phyloP scores from a whole-genome alignment of 306 rosid species.

The Pyrus pyrifolia region DNA sequence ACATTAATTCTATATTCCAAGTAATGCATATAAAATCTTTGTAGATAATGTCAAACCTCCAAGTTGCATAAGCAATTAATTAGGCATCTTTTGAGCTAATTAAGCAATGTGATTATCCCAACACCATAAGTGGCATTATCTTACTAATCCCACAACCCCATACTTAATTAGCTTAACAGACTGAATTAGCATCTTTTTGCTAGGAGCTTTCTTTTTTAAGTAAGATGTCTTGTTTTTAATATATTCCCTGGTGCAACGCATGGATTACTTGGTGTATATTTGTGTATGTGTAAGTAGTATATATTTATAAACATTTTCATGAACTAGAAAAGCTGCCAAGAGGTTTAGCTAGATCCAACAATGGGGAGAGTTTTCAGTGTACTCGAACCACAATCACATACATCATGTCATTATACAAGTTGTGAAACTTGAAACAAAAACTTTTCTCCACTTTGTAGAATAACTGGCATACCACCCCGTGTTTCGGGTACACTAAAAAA shows the following conservation, averaged over 20 bases:
- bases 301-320: not conserved
- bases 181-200: not conserved
- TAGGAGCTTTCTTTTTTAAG: conserved; percentile 1
- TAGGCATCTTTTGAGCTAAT: not conserved
- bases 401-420: too few relatives aligned
- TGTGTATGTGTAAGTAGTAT: not conserved
- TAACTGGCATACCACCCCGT: fast-evolving
- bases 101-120: not conserved
- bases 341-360: conserved; percentile 24
- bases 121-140: not conserved
- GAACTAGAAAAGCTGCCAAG: conserved; percentile 8
- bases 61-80: not conserved
- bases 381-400: too few relatives aligned
- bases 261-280: not conserved
- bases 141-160: not conserved
- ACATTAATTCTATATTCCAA: not conserved
- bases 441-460: too few relatives aligned
- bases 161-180: not conserved
- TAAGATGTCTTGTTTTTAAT: not conserved
- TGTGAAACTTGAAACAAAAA: too few relatives aligned
- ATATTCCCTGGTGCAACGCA: not conserved
- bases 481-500: too few relatives aligned
- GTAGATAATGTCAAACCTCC: not conserved
- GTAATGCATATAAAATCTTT: not conserved
- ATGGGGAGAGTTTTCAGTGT: too few relatives aligned